Conservation (phyloP, 371 early-diverging fungal genomes). For the Rhizopus delemar region DNA sequence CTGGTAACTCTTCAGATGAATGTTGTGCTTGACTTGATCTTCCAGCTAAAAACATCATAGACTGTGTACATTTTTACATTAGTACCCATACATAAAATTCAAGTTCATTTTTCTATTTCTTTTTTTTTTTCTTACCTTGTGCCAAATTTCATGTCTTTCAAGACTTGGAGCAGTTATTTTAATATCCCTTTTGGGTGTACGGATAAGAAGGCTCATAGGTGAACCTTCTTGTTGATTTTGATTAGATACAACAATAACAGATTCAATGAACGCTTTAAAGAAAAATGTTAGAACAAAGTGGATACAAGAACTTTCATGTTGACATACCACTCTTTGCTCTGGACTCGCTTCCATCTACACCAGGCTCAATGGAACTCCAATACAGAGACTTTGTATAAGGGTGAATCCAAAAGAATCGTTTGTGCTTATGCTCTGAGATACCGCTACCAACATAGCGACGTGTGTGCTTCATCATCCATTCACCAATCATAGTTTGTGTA, state of each 20-base stretch:
- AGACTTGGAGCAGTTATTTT: slow-evolving; percentile 68
- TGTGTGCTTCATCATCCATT: slow-evolving; percentile 76
- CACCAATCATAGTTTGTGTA: slow-evolving; percentile 83
- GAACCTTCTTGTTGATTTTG: slow-evolving; percentile 42
- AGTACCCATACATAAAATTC: neutral
- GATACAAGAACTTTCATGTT: neutral
- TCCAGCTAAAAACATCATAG: slow-evolving; percentile 28
- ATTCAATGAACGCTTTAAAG: slow-evolving; percentile 56
- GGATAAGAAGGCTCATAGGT: slow-evolving; percentile 62
- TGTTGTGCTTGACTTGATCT: slow-evolving; percentile 16
- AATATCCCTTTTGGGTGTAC: slow-evolving; percentile 67
- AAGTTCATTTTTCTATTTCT: neutral
- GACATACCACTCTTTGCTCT: slow-evolving; percentile 57
- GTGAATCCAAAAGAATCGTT: slow-evolving; percentile 82
- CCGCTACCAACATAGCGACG: slow-evolving; percentile 59
- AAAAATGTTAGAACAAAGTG: slow-evolving; percentile 3
- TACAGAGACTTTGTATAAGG: slow-evolving; percentile 81
- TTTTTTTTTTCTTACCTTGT: slow-evolving; percentile 24
- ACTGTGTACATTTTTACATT: slow-evolving; percentile 19
- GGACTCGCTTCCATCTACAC: slow-evolving; percentile 53
- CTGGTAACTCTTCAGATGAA: slow-evolving; percentile 14
- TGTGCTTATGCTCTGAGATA: slow-evolving; percentile 69
- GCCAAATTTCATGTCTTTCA: slow-evolving; percentile 74
- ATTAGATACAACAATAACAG: slow-evolving; percentile 55
- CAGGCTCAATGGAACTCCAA: slow-evolving; percentile 76